Evolutionary conservation across 768 basidiomycete species (phyloP).

Genomic region (Tulasnella calospora): DNA sequence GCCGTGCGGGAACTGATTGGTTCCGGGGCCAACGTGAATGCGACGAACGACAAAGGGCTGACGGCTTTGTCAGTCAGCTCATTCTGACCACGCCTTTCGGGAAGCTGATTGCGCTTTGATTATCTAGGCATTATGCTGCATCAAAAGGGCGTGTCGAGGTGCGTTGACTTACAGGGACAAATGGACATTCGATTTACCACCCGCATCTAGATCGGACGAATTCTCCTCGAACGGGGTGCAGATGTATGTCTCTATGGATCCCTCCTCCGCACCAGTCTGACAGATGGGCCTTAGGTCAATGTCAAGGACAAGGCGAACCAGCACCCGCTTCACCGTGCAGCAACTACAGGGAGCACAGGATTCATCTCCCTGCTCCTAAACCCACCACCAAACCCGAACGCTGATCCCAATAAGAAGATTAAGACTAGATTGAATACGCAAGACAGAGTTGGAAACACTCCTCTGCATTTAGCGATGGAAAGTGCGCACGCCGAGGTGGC

Average conservation of each 20-base stretch:
- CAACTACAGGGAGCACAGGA: conserved; percentile 87
- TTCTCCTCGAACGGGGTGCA: conserved; percentile 80
- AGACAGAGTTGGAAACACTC: conserved; percentile 86
- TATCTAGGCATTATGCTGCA: conserved; percentile 78
- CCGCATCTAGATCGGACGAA: conserved; percentile 66
- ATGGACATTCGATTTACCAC: neutral
- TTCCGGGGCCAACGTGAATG: conserved; percentile 75
- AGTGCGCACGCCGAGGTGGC: conserved; percentile 90
- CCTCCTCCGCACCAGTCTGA: conserved; percentile 31
- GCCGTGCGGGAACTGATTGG: conserved; percentile 72
- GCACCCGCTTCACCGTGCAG: conserved; percentile 89
- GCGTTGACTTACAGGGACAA: conserved; percentile 19
- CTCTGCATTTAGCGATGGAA: conserved; percentile 95
- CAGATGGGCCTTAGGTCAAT: conserved; percentile 63
- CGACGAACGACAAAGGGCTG: conserved; percentile 74
- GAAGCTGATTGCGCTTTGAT: conserved; percentile 28
- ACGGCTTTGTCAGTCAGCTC: conserved; percentile 59
- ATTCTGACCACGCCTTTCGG: neutral
- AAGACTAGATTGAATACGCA: conserved; percentile 83
- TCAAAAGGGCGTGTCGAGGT: conserved; percentile 87
- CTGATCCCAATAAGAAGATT: conserved; percentile 43
- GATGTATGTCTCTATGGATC: conserved; percentile 60
- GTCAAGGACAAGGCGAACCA: conserved; percentile 92
- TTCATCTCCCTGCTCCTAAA: conserved; percentile 83
- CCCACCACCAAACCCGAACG: conserved; percentile 50